Evolutionary conservation across 306 rosid species (phyloP).

Genomic region (Cyclanthera cordifolia): DNA sequence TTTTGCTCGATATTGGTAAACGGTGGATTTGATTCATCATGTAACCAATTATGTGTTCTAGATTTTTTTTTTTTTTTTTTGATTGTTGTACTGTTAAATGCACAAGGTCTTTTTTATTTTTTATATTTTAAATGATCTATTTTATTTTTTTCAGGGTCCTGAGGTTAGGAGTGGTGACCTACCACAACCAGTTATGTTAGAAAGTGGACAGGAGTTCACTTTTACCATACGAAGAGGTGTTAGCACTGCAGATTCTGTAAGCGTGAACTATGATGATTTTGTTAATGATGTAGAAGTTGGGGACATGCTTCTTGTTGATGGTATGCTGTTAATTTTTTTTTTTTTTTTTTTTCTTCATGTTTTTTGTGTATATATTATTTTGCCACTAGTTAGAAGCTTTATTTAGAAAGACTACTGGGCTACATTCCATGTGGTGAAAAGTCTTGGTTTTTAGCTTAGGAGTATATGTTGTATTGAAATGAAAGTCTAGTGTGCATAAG

Average conservation of each 20-base stretch:
- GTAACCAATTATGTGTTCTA: background rate
- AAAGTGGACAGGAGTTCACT: constrained; percentile 70
- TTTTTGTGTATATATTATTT: background rate
- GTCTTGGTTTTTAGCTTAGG: background rate
- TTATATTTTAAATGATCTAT: background rate
- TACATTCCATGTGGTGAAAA: background rate
- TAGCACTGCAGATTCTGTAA: constrained; percentile 66
- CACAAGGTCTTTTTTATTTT: background rate
- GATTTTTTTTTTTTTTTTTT: background rate
- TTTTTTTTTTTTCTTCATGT: background rate
- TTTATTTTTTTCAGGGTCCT: constrained; percentile 50
- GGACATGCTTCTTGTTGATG: constrained; percentile 90
- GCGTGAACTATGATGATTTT: constrained; percentile 89
- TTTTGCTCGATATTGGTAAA: background rate
- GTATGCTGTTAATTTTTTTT: constrained; percentile 21
- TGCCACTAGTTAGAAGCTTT: background rate
- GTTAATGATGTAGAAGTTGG: constrained; percentile 81
- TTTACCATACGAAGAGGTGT: constrained; percentile 77
- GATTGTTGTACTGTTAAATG: background rate
- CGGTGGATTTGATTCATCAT: background rate
- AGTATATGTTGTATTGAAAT: background rate
- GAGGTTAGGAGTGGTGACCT: constrained; percentile 96
- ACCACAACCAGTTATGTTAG: constrained; percentile 57
- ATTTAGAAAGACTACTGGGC: background rate
- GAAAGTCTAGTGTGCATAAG: background rate